Base-by-base conservation (phyloP, 208 protist genomes). In the Strigomonas oncopelti region DNA sequence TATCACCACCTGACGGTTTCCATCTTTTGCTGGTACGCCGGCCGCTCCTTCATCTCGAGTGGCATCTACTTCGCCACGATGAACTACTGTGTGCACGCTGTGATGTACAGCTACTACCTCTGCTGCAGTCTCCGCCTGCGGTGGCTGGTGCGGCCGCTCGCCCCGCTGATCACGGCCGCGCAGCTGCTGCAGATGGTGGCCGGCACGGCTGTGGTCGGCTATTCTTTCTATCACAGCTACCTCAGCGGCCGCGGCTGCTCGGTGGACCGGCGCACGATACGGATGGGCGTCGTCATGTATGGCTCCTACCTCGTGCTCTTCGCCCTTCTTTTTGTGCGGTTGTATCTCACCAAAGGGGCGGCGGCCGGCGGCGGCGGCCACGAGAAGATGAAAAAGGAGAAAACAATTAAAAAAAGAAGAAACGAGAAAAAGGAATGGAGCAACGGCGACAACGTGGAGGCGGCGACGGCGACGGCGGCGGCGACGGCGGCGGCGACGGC, bases 81-180 rank as follows among this genome's bases (percentile, higher is more conserved):
- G 92, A 98, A 98, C 75, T 88, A 92, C 65, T 81, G 60, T 22
- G 94, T 98, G 22, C 97, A 98, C 80, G 72, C 91, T 5, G 81
- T 98, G 78, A 98, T 98, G 95, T 98, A 98, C 77, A 75, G 80
- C 7, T 98, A 98, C 77, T 98, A 97, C 71, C 85, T 84, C 54
- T 25, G 96, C 20, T 85, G 81, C 68, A 81, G 80, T 1, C 77
- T 77, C 42, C 85, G 89, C 32, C 42, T 81, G 48, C 80, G 83
- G 77, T 77, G 81, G 63, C n/a, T 87, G 1, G 70, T 90, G 42
- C 83, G 83, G 63, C 78, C 77, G 11, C 75, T 96, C 54, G 88
- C 92, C 0, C 83, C 85, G 32, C 74, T 95, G 56, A 96, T 97
- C 61, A 97, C 93, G 42, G 52, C 62, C 1, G 58, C 91, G 38